phyloP scores from a whole-genome alignment of 1,284 basidiomycete species.

The Ceratobasidium sp. region DNA sequence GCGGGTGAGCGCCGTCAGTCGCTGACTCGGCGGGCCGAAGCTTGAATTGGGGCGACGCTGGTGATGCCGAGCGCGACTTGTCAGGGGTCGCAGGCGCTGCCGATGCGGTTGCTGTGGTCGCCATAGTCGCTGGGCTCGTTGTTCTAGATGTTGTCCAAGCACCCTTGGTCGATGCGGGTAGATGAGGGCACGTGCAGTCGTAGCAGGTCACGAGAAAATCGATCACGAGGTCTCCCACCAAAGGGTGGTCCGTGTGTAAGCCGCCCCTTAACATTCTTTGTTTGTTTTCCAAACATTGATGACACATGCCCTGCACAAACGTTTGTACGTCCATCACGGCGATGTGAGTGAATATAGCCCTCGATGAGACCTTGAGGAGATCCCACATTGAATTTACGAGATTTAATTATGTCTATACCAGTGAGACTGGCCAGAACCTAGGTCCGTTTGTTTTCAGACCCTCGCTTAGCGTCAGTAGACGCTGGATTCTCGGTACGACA shows the following conservation, averaged over 20 bases:
- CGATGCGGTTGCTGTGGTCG: not conserved
- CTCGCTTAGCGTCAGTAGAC: too few species aligned
- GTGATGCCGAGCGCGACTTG: constrained; percentile 26
- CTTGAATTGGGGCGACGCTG: constrained; percentile 31
- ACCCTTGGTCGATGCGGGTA: constrained; percentile 18
- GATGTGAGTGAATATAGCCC: too few species aligned
- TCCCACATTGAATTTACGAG: too few species aligned
- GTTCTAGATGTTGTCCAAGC: constrained; percentile 1
- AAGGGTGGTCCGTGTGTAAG: constrained; percentile 5
- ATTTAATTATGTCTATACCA: too few species aligned
- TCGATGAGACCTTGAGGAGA: too few species aligned
- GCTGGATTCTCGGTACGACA: too few species aligned
- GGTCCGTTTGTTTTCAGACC: too few species aligned
- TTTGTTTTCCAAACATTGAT: too few species aligned
- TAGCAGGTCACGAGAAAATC: constrained; percentile 25
- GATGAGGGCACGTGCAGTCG: constrained; percentile 32
- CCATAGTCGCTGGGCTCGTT: not conserved
- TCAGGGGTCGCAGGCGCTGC: constrained; percentile 23
- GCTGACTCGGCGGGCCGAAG: constrained; percentile 22
- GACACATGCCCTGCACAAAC: too few species aligned
- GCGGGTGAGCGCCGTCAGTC: not conserved
- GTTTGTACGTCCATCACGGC: too few species aligned
- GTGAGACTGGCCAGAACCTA: too few species aligned
- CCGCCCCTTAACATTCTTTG: not conserved
- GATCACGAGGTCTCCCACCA: constrained; percentile 30